Percentiles rank a stretch among this genome's conserved stretches.
Evolutionary conservation across 1,284 basidiomycete genomes (phyloP).

Genomic region (Agroathelia rolfsii): DNA sequence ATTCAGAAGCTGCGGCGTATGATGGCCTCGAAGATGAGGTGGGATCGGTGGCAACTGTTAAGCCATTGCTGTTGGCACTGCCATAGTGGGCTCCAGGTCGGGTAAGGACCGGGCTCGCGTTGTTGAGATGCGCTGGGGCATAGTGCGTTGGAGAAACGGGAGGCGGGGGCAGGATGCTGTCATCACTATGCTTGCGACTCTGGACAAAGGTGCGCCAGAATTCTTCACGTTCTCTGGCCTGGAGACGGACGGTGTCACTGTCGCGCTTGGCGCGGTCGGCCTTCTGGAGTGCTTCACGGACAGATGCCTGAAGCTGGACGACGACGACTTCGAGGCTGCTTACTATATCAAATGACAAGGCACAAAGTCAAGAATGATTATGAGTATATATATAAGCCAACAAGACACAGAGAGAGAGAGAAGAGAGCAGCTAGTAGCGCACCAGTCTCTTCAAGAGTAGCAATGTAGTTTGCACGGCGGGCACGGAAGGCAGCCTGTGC

Average conservation of each 20-base stretch:
- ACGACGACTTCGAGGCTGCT: conserved; percentile 74
- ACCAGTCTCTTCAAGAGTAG: conserved; percentile 83
- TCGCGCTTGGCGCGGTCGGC: conserved; percentile 50
- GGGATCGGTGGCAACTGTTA: too few relatives aligned
- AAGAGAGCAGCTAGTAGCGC: conserved; percentile 19
- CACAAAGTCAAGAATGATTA: conserved; percentile 10
- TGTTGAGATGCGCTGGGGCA: conserved; percentile 14
- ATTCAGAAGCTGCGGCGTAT: too few relatives aligned
- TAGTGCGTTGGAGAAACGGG: conserved; percentile 38
- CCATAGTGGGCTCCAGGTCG: conserved; percentile 18
- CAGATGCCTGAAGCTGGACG: conserved; percentile 70
- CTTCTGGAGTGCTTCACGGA: conserved; percentile 54
- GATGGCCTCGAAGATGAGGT: too few relatives aligned
- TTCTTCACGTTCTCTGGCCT: conserved; percentile 61
- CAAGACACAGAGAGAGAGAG: conserved; percentile 12
- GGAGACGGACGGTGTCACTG: conserved; percentile 49
- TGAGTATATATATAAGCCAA: conserved; percentile 15
- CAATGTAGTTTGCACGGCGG: conserved; percentile 73
- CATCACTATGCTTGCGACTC: too few relatives aligned
- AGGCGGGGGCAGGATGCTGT: too few relatives aligned
- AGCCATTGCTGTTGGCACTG: too few relatives aligned
- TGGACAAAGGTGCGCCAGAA: conserved; percentile 59
- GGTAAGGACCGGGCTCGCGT: conserved; percentile 17
- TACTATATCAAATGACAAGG: conserved; percentile 32
- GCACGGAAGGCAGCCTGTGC: conserved; percentile 50